A percentile compares a stretch with the other conserved stretches of the same genome.
Evolutionary conservation across 257 asterid genomes (phyloP).

Genomic region (Petunia secreta): DNA sequence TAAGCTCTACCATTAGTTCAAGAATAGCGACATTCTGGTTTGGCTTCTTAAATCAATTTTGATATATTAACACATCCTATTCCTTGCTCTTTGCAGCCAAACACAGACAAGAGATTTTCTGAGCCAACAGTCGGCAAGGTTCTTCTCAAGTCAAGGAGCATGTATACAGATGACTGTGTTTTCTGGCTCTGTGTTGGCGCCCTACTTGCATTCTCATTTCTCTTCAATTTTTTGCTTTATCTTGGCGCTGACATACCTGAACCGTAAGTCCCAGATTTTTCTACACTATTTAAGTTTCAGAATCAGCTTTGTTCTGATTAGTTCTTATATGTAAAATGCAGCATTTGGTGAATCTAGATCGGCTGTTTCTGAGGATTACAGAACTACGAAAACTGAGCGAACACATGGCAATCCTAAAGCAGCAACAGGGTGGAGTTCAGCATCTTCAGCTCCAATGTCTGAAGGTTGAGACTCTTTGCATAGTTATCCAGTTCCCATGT

Average conservation of each 20-base stretch:
- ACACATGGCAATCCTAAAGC: not conserved
- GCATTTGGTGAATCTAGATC: conserved; percentile 72
- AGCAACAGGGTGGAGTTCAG: conserved; percentile 25
- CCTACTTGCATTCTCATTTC: not conserved
- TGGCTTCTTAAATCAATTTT: not conserved
- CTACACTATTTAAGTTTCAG: too few relatives aligned
- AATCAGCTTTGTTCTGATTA: conserved; percentile 28
- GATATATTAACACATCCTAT: not conserved
- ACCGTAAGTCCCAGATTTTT: conserved; percentile 51
- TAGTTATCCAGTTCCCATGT: not conserved
- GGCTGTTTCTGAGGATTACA: conserved; percentile 45
- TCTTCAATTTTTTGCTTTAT: conserved; percentile 49
- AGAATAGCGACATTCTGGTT: not conserved
- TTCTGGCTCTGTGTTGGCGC: not conserved
- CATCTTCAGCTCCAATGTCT: conserved; percentile 39
- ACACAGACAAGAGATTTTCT: conserved; percentile 39
- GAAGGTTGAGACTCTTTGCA: conserved; percentile 42
- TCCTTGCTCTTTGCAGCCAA: conserved; percentile 45
- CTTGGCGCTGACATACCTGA: conserved; percentile 64
- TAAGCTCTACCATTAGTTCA: not conserved
- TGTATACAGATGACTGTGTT: not conserved
- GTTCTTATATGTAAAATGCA: conserved; percentile 36
- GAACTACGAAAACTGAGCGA: conserved; percentile 40
- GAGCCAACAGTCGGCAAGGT: not conserved
- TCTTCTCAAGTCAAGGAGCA: too few relatives aligned